Evolutionary conservation across 495 filamentous ascomycete genomes (phyloP), one percentile per base, ranked within the genome.

Genomic region (Amphirosellinia nigrospora): DNA sequence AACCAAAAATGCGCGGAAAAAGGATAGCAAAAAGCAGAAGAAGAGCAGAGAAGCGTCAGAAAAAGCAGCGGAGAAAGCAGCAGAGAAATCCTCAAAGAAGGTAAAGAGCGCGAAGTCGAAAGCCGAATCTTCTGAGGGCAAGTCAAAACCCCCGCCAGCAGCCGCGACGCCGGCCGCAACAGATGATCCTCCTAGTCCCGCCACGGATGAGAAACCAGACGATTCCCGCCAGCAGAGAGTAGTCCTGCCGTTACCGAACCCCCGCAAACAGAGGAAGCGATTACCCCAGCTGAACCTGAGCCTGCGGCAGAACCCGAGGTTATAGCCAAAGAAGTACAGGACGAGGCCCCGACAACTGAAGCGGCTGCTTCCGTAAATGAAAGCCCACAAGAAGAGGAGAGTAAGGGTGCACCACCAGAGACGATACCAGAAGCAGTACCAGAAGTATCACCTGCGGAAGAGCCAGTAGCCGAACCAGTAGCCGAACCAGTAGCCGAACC

Each of bases 101-200:
- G 68, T 60, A 55, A 77, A 79, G 70, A 74, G 70, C 50, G 74
- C 75, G 64, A 78, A 78, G 58, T 52, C 58, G 36, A 82, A 79
- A 69, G 43, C 69, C 36, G 72, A 74, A 62, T 70, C 74, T 46
- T 38, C 59, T 21, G 41, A 19, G 11, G 38, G 64, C 48, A 70
- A 19, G 56, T 68, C 73, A 34, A 65, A 70, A 65, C 38, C 75
- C 23, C 9, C 67, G 43, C 63, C 68, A 41, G 45, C 52, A 65
- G 60, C 46, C 59, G 34, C n/a, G n/a, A n/a, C 41, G n/a, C 26
- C 67, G 43, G 71, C 64, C 26, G 36, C 53, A 38, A 59, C 72
- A 38, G 39, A 76, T 55, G 71, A 77, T 36, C 50, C 70, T 13
- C 45, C 71, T 48, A 68, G 53, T 52, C 11, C 64, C 41, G 59